A percentile compares a stretch with the other conserved stretches of the same genome.
Evolutionary conservation across 202 grass and related monocot genomes (phyloP).

Genomic region (Eragrostis tef): DNA sequence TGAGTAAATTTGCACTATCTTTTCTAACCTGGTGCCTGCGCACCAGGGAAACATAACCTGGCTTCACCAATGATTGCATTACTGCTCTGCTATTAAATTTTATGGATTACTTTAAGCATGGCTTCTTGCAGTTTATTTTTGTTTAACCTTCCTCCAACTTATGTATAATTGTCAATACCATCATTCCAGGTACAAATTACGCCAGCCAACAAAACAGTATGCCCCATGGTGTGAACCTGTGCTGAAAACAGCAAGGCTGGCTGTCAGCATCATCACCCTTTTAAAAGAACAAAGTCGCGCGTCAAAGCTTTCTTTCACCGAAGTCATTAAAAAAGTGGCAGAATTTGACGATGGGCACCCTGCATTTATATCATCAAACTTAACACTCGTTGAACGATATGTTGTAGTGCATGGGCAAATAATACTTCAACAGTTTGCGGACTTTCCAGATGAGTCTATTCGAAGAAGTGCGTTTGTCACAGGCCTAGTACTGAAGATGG

Average conservation of each 20-base stretch:
- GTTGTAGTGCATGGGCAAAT: conserved; percentile 78
- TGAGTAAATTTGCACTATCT: too few relatives aligned
- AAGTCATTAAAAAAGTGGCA: conserved; percentile 67
- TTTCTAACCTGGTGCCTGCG: too few relatives aligned
- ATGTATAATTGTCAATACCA: conserved; percentile 34
- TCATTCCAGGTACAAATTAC: conserved; percentile 69
- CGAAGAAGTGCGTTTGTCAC: conserved; percentile 56
- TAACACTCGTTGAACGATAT: conserved; percentile 56
- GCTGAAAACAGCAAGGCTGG: conserved; percentile 68
- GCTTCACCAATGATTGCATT: too few relatives aligned
- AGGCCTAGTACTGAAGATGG: conserved; percentile 62
- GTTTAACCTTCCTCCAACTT: conserved; percentile 11
- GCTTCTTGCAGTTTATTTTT: neutral
- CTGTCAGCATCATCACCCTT: conserved; percentile 60
- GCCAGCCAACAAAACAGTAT: conserved; percentile 71
- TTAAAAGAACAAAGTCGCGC: conserved; percentile 69
- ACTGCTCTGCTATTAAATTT: neutral
- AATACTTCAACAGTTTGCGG: conserved; percentile 73
- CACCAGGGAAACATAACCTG: too few relatives aligned
- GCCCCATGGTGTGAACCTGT: conserved; percentile 66
- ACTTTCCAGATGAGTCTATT: conserved; percentile 60
- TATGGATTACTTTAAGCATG: neutral
- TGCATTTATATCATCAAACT: conserved; percentile 59
- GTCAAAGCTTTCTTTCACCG: conserved; percentile 64
- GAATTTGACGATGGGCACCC: conserved; percentile 47